Conservation (phyloP, 2,329 filamentous ascomycete species). For the Phaeosphaeriaceae sp. region DNA sequence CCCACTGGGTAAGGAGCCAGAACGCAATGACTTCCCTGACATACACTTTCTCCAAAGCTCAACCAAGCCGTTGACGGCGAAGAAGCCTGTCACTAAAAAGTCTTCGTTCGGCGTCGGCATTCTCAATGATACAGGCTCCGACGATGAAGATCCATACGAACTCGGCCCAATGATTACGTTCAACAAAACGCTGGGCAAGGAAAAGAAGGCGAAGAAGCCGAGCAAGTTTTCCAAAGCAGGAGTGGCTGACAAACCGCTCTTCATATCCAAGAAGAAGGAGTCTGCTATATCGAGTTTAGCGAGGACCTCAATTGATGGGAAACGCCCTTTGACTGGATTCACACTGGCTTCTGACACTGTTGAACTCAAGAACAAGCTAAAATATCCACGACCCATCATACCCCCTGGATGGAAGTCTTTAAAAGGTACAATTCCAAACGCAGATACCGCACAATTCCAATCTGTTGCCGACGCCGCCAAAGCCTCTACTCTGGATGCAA, state of each 20-base stretch:
- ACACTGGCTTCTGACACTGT: constrained; percentile 64
- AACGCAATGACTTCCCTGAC: constrained; percentile 16
- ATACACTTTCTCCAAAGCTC: constrained; percentile 33
- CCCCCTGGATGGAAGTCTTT: constrained; percentile 75
- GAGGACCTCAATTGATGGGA: constrained; percentile 81
- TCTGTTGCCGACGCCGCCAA: constrained; percentile 81
- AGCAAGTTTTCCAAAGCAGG: constrained; percentile 66
- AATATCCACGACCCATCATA: constrained; percentile 70
- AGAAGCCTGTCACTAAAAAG: constrained; percentile 61
- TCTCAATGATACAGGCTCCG: constrained; percentile 90
- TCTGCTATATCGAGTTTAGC: constrained; percentile 43
- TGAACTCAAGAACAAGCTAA: constrained; percentile 51
- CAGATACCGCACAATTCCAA: constrained; percentile 51
- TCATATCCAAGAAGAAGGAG: constrained; percentile 71
- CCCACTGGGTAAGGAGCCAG: constrained; percentile 32
- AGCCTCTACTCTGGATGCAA: constrained; percentile 75
- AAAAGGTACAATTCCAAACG: constrained; percentile 40
- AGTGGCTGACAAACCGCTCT: constrained; percentile 71
- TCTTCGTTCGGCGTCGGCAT: constrained; percentile 86
- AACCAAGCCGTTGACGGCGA: constrained; percentile 19
- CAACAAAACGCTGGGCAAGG: constrained; percentile 78
- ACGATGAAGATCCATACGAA: constrained; percentile 93
- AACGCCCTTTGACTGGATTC: constrained; percentile 80
- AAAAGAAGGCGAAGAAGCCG: constrained; percentile 72
- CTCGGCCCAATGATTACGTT: constrained; percentile 91